These are phyloP conservation scores for Halophytophthora polymorphica DNA, from an alignment of 352 stramenopile species.

Conservation along the genomic window DNA sequence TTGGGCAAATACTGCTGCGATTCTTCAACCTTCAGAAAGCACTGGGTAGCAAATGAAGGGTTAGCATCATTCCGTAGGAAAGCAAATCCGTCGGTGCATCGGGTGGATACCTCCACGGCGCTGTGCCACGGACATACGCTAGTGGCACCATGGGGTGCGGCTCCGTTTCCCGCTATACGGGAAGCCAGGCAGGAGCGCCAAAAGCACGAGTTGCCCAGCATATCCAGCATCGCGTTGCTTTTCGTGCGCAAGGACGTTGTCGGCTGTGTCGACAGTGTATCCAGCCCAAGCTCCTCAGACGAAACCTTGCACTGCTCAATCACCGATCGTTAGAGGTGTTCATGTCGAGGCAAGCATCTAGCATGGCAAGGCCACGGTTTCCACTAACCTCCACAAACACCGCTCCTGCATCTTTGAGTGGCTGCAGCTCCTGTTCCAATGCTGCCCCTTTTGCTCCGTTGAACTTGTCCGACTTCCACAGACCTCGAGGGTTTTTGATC, in stretches of 20 bases:
- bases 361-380: neutral
- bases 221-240: slow-evolving; percentile 5
- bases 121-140: slow-evolving; percentile 33
- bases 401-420: slow-evolving; percentile 13
- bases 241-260: neutral
- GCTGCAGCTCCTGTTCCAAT: slow-evolving; percentile 4
- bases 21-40: slow-evolving; percentile 20
- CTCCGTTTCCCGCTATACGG: neutral
- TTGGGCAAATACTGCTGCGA: slow-evolving; percentile 27
- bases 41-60: slow-evolving; percentile 6
- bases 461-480: slow-evolving; percentile 14
- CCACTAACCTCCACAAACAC: slow-evolving; percentile 25
- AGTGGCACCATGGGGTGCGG: neutral
- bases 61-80: slow-evolving; percentile 2
- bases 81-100: neutral
- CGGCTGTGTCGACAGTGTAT: neutral
- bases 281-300: slow-evolving; percentile 1
- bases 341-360: neutral
- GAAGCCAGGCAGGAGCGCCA: slow-evolving; percentile 36
- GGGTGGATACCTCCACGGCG: slow-evolving; percentile 17
- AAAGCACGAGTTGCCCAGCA: slow-evolving; percentile 19
- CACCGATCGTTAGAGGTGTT: neutral
- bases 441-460: slow-evolving; percentile 1
- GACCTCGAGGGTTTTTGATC: slow-evolving; percentile 25
- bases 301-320: slow-evolving; percentile 7